Evolutionary conservation across 2,329 filamentous ascomycete genomes (phyloP).

Genomic region (Ophiocordyceps camponoti-leonardi): DNA sequence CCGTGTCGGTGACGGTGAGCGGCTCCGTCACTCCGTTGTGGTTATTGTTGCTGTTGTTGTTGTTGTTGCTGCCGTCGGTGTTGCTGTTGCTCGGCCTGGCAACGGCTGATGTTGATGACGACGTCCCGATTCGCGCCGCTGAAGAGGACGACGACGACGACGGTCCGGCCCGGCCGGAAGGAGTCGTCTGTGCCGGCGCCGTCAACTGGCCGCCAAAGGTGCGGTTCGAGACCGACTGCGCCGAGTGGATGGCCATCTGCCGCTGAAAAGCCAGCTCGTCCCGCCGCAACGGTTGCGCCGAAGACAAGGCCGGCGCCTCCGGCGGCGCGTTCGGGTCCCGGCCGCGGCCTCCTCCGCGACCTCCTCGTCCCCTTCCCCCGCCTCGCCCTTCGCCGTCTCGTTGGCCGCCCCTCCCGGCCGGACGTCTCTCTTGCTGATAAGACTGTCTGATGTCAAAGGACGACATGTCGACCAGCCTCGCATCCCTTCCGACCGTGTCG

Average conservation of each 20-base stretch:
- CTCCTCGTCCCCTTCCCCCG: slow-evolving; percentile 16
- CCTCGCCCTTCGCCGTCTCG: slow-evolving; percentile 20
- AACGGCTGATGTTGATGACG: neutral
- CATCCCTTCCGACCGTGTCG: slow-evolving; percentile 71
- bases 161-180: slow-evolving; percentile 1
- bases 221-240: slow-evolving; percentile 61
- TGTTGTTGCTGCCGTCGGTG: neutral
- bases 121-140: neutral
- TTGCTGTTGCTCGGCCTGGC: neutral
- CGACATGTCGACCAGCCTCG: slow-evolving; percentile 71
- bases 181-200: slow-evolving; percentile 7
- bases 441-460: slow-evolving; percentile 64
- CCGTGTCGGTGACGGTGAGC: slow-evolving; percentile 31
- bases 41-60: neutral
- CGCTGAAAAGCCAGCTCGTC: slow-evolving; percentile 86
- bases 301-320: slow-evolving; percentile 18
- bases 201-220: slow-evolving; percentile 77
- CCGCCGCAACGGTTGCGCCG: slow-evolving; percentile 62
- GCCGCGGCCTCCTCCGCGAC: slow-evolving; percentile 34
- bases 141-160: slow-evolving; percentile 1
- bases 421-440: slow-evolving; percentile 42
- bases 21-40: too few species aligned
- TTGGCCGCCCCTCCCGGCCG: slow-evolving; percentile 24
- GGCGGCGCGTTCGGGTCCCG: slow-evolving; percentile 64
- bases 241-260: slow-evolving; percentile 78